Evolutionary conservation across 1,284 basidiomycete genomes (phyloP), one percentile per base, ranked within the genome.

Genomic region (Inonotus obliquus): DNA sequence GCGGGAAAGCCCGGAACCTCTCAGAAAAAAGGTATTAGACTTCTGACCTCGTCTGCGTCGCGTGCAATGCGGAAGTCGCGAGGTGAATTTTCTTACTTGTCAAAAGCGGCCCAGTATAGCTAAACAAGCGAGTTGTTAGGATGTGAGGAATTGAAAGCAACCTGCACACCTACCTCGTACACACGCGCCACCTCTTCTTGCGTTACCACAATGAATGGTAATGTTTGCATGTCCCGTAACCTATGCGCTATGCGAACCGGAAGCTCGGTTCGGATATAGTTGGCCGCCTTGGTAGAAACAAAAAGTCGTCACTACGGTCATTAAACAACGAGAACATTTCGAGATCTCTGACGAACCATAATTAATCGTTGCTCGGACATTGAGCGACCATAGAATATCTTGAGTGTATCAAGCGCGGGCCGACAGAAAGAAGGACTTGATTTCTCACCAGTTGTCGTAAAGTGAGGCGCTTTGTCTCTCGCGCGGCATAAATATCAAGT

Each of bases 161-260:
- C 39, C 39, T 5, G 5, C n/a, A 19, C 11, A 47, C 57, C 49
- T 61, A 90, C 92, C 77, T 94, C 87, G 67, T 96, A 96, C 38
- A 96, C 92, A 66, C 83, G 86, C 25, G 88, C 86, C 5, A 96
- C 84, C 0, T 88, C 85, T 69, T 93, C 90, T 66, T 95, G 91
- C 3, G 90, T 92, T 58, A 95, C 93, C 9, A 94, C 93, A 27
- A 92, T 85, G 70, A 91, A 96, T 0, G 94, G 94, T 44, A 96
- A 76, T 1, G 86, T 77, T 75, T 96, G 94, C 67, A 96, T 79
- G 69, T 96, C 94, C 62, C 92, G 83, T 63, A 96, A 77, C 48
- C 94, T 83, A 72, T 96, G 94, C 2, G 93, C 90, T 70, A 96
- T 90, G 52, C 94, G 84, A 14, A 94, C 86, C 13, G 94, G 92